A percentile compares a stretch with the other conserved stretches of the same genome.
These are phyloP conservation scores for Brassica balearica DNA, from an alignment of 441 rosid species.

Conservation along the genomic window DNA sequence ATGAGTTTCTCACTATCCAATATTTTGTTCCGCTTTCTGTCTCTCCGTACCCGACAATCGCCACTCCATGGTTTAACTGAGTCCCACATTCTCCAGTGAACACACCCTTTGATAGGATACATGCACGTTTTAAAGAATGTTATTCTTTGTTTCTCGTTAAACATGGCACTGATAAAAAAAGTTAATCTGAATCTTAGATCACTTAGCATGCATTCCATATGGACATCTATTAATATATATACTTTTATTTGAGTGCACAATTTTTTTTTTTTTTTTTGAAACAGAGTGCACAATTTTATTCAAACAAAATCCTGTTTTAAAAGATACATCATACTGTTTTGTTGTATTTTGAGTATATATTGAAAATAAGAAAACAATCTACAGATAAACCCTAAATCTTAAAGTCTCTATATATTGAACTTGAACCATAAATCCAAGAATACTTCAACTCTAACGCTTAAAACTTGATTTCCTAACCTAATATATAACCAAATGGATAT, in stretches of 20 bases:
- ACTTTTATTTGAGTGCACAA: too few species aligned
- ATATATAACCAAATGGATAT: neutral
- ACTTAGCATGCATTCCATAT: too few species aligned
- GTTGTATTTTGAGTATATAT: neutral
- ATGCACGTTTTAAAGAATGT: neutral
- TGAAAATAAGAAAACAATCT: neutral
- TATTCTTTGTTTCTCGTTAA: neutral
- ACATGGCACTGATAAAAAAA: neutral
- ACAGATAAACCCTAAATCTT: neutral
- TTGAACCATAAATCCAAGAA: neutral
- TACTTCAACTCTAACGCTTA: neutral
- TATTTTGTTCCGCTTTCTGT: slow-evolving; percentile 73
- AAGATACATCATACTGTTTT: neutral
- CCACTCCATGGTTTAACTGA: slow-evolving; percentile 77
- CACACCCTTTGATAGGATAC: slow-evolving; percentile 66
- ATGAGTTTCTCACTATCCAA: slow-evolving; percentile 90
- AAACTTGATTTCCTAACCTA: neutral
- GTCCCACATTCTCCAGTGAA: slow-evolving; percentile 77
- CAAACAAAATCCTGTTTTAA: neutral
- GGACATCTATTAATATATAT: neutral
- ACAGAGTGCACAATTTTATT: neutral
- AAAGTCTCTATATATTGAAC: neutral
- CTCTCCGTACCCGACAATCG: slow-evolving; percentile 81
- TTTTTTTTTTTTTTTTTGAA: neutral
- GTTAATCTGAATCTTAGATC: too few species aligned